Percentiles rank a stretch among this genome's conserved stretches.
phyloP scores from a whole-genome alignment of 148 eudicot species.

The Fallopia convolvulus region DNA sequence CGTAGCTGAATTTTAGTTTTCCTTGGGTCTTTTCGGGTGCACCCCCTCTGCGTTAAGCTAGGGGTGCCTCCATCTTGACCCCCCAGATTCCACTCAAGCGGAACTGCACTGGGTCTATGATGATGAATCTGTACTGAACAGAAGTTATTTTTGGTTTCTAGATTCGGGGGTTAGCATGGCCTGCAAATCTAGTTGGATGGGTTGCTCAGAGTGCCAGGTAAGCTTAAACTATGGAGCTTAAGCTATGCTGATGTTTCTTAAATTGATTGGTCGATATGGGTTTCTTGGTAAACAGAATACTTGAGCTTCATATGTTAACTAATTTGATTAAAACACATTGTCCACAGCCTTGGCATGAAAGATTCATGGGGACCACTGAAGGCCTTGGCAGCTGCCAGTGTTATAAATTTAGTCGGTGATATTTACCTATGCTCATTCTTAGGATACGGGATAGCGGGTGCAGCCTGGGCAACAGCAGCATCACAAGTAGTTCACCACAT shows the following conservation, averaged over 20 bases:
- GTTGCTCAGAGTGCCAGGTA: conserved; percentile 99
- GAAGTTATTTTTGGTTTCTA: too few species aligned
- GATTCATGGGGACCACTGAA: conserved; percentile 97
- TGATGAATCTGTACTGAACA: too few species aligned
- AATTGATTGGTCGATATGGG: background rate
- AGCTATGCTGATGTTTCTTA: background rate
- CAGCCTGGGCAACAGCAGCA: conserved; percentile 96
- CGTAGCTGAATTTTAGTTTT: too few species aligned
- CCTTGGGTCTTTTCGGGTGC: too few species aligned
- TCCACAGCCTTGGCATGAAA: conserved; percentile 90
- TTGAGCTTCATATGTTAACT: background rate
- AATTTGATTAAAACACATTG: background rate
- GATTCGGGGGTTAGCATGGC: conserved; percentile 90
- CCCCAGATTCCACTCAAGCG: too few species aligned
- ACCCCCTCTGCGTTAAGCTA: too few species aligned
- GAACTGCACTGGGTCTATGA: too few species aligned
- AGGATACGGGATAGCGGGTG: conserved; percentile 91
- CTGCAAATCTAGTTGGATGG: conserved; percentile 94
- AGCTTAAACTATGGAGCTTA: background rate
- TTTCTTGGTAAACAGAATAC: background rate
- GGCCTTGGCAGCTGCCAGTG: conserved; percentile 88
- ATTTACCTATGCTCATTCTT: conserved; percentile 61
- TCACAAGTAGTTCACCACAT: conserved; percentile 50
- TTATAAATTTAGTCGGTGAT: conserved; percentile 72
- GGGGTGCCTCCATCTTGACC: too few species aligned